These are phyloP conservation scores for Tetracladium setigerum DNA, from an alignment of 495 filamentous ascomycete species.

Conservation along the genomic window DNA sequence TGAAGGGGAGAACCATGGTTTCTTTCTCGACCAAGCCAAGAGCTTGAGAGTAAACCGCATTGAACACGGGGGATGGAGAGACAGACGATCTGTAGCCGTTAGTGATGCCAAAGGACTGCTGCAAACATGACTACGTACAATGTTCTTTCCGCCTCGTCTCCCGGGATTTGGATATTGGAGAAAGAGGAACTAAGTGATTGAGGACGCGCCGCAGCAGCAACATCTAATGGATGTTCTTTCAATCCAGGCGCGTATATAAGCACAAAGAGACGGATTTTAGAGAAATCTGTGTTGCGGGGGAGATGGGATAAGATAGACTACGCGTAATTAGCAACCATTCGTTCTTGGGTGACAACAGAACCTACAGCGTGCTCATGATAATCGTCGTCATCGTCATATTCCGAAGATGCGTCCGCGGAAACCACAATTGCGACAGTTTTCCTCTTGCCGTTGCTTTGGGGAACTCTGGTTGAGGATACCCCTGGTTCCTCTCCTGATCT, in stretches of 20 bases:
- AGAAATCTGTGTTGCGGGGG: conserved; percentile 60
- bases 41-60: conserved; percentile 69
- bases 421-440: conserved; percentile 82
- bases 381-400: conserved; percentile 54
- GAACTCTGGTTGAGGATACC: conserved; percentile 18
- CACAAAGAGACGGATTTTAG: conserved; percentile 66
- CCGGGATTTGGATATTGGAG: conserved; percentile 73
- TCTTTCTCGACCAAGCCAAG: conserved; percentile 71
- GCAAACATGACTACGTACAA: conserved; percentile 32
- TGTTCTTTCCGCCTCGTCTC: conserved; percentile 50
- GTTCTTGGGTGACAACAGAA: conserved; percentile 4
- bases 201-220: conserved; percentile 40
- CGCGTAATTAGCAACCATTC: conserved; percentile 4
- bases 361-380: conserved; percentile 77
- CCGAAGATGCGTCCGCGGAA: conserved; percentile 58
- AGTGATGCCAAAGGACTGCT: conserved; percentile 16
- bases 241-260: conserved; percentile 81
- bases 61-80: conserved; percentile 50
- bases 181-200: conserved; percentile 76
- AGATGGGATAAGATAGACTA: conserved; percentile 89
- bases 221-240: conserved; percentile 51
- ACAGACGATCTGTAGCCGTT: conserved; percentile 14
- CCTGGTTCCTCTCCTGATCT: conserved; percentile 12
- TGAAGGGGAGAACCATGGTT: conserved; percentile 82
- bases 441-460: conserved; percentile 35